Percentiles rank a stretch among this genome's conserved stretches.
Conservation (phyloP, 2,329 filamentous ascomycete genomes). For the Sporothrix pseudoabietina region DNA sequence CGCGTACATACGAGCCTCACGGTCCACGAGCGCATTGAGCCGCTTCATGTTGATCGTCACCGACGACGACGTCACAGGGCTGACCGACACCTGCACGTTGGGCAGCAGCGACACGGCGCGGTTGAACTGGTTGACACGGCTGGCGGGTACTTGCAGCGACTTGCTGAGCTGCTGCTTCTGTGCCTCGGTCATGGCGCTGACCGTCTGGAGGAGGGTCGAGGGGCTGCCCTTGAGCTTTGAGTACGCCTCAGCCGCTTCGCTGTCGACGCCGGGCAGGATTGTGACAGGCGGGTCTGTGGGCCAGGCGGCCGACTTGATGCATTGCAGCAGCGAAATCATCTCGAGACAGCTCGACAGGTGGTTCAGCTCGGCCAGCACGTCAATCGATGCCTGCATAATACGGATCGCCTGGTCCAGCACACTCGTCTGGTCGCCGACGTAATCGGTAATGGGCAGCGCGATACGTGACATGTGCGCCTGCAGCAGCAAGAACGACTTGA, state of each 20-base stretch:
- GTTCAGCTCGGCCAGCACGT: slow-evolving; percentile 88
- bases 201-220: slow-evolving; percentile 47
- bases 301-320: slow-evolving; percentile 91
- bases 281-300: slow-evolving; percentile 76
- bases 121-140: slow-evolving; percentile 51
- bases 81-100: slow-evolving; percentile 63
- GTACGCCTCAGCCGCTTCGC: slow-evolving; percentile 16
- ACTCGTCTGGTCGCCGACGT: slow-evolving; percentile 87
- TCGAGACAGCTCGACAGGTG: slow-evolving; percentile 73
- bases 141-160: slow-evolving; percentile 53
- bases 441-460: slow-evolving; percentile 91
- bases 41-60: slow-evolving; percentile 67
- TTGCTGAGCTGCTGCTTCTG: slow-evolving; percentile 51
- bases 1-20: slow-evolving; percentile 76
- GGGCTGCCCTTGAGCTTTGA: background rate
- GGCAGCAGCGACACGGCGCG: slow-evolving; percentile 70
- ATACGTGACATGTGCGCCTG: slow-evolving; percentile 95
- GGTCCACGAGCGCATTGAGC: slow-evolving; percentile 64
- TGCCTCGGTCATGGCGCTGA: slow-evolving; percentile 43
- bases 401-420: slow-evolving; percentile 96
- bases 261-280: slow-evolving; percentile 73
- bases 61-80: slow-evolving; percentile 60
- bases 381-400: slow-evolving; percentile 93
- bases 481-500: slow-evolving; percentile 90
- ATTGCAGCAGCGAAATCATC: slow-evolving; percentile 86